These are phyloP conservation scores for Trametes cingulata DNA, from an alignment of 768 basidiomycete species.

Conservation along the genomic window DNA sequence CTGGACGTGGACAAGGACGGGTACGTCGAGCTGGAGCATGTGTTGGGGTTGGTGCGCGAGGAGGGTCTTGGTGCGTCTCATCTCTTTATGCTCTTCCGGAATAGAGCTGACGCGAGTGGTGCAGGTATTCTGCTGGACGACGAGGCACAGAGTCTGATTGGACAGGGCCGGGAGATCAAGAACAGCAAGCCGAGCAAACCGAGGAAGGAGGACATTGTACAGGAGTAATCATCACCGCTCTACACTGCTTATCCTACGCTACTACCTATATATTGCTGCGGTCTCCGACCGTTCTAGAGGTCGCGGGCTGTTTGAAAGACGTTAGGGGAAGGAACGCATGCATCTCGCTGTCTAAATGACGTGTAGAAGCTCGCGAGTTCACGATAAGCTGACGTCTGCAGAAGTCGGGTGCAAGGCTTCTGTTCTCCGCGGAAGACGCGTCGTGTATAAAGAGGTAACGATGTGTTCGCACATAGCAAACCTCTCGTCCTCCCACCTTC, in stretches of 20 bases:
- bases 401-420: no score
- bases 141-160: conserved; percentile 78
- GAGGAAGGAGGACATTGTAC: conserved; percentile 95
- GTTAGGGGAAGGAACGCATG: neutral
- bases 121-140: conserved; percentile 83
- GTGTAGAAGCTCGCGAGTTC: no score
- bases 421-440: no score
- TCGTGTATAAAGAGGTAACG: no score
- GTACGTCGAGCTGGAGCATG: conserved; percentile 93
- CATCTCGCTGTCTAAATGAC: no score
- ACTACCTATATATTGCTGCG: conserved; percentile 12
- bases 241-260: conserved; percentile 15
- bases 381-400: no score
- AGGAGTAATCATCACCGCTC: conserved; percentile 44
- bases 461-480: no score
- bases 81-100: neutral
- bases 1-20: conserved; percentile 96
- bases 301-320: neutral
- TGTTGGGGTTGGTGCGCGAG: conserved; percentile 84
- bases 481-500: no score
- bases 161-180: conserved; percentile 82
- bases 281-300: neutral
- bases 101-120: neutral
- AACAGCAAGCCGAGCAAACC: conserved; percentile 55
- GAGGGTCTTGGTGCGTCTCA: conserved; percentile 70